phyloP scores from a whole-genome alignment of 139 green algal genomes.

The Chlamydomonas eustigma region DNA sequence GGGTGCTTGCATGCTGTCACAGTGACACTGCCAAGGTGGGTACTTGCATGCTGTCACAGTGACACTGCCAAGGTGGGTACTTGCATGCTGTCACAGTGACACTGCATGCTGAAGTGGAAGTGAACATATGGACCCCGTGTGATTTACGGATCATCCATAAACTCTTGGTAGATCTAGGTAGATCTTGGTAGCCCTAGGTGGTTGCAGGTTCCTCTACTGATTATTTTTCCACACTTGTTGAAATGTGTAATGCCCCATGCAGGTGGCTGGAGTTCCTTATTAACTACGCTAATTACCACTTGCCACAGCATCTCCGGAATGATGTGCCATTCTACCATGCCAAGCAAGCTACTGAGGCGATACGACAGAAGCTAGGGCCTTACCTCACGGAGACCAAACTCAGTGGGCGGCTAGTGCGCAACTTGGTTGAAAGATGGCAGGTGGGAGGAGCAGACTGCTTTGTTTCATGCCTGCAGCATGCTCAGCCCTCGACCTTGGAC shows the following conservation, averaged over 20 bases:
- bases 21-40: slow-evolving; percentile 28
- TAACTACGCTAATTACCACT: slow-evolving; percentile 51
- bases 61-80: slow-evolving; percentile 23
- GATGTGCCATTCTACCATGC: slow-evolving; percentile 27
- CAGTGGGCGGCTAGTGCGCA: slow-evolving; percentile 31
- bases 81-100: slow-evolving; percentile 43
- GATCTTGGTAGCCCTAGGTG: no score
- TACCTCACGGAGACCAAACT: slow-evolving; percentile 33
- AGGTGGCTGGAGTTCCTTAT: slow-evolving; percentile 44
- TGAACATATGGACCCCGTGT: no score
- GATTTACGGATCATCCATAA: background rate
- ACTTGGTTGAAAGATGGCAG: slow-evolving; percentile 49
- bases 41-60: slow-evolving; percentile 41
- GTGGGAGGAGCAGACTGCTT: slow-evolving; percentile 11
- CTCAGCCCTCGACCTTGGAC: background rate
- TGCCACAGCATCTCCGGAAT: slow-evolving; percentile 24
- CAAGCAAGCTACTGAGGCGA: slow-evolving; percentile 14
- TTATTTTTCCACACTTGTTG: background rate
- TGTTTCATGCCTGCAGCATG: background rate
- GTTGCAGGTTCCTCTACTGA: no score
- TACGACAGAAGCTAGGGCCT: slow-evolving; percentile 32
- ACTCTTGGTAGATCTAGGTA: no score
- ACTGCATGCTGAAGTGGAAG: no score
- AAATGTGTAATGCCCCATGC: background rate
- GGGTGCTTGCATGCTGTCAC: slow-evolving; percentile 37